A percentile compares a stretch with the other conserved stretches of the same genome.
Evolutionary conservation across 1,284 basidiomycete genomes (phyloP).

Genomic region (Phylloporus gajari): DNA sequence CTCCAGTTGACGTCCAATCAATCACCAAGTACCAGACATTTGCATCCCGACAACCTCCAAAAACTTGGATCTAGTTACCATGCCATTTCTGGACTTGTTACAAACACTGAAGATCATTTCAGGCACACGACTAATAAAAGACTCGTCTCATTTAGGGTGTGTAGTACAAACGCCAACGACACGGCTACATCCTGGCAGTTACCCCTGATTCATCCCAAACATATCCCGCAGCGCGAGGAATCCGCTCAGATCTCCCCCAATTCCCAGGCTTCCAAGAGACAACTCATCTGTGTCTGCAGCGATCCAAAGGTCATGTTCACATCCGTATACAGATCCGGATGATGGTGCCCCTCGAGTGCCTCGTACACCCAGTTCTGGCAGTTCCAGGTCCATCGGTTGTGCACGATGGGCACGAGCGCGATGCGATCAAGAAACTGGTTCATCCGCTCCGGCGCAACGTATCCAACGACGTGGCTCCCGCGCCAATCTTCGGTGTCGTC

Average conservation of each 20-base stretch:
- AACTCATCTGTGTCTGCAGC: slow-evolving; percentile 26
- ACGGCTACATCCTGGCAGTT: neutral
- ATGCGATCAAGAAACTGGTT: slow-evolving; percentile 12
- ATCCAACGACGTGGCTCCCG: slow-evolving; percentile 23
- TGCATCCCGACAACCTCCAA: too few relatives aligned
- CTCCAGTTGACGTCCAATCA: too few relatives aligned
- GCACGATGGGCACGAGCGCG: slow-evolving; percentile 13
- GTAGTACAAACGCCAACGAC: neutral
- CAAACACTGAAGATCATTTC: too few relatives aligned
- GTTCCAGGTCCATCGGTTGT: slow-evolving; percentile 21
- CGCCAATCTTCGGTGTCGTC: slow-evolving; percentile 14
- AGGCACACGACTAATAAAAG: too few relatives aligned
- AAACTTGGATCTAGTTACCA: too few relatives aligned
- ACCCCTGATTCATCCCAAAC: slow-evolving; percentile 1
- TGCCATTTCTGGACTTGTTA: too few relatives aligned
- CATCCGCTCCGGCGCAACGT: slow-evolving; percentile 15
- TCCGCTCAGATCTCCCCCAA: slow-evolving; percentile 23
- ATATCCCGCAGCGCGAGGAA: neutral
- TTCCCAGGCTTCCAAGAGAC: slow-evolving; percentile 31
- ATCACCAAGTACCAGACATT: too few relatives aligned
- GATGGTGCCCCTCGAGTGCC: slow-evolving; percentile 11
- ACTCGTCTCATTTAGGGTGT: too few relatives aligned
- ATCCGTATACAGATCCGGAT: slow-evolving; percentile 14
- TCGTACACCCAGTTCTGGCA: slow-evolving; percentile 31
- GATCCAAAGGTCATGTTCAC: slow-evolving; percentile 1